Evolutionary conservation across 2,329 filamentous ascomycete species (phyloP), one percentile per base, ranked within the genome.

Genomic region (Leptographium galeiforme): DNA sequence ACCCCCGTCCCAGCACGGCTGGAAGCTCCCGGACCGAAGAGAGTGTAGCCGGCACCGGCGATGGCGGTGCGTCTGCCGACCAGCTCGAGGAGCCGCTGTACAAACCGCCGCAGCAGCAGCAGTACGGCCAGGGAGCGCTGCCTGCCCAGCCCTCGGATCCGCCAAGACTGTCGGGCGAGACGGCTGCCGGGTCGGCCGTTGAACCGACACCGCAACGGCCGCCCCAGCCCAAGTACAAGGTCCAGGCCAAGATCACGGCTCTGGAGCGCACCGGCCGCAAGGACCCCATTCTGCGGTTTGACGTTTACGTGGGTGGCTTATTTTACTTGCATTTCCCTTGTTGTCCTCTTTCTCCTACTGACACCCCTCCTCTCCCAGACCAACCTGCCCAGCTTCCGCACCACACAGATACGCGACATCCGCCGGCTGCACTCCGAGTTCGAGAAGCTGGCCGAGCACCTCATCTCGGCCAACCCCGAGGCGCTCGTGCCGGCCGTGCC

Each of bases 391-490:
- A 91, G 91, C 61, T 98, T 96, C 69, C 82, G 93, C 62, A 98
- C 93, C 0, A 98, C 93, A 6, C 93, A 98, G 68, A 98, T 96
- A 71, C 89, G 93, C 64, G 93, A 98, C 69, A 89, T 98, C 60
- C 87, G 93, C 61, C 87, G 93, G 56, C 85, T 94, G 57, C 93
- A 98, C 69, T 89, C 88, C 48, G 93, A 98, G 66, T 98, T 98
- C 63, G 78, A 88, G 59, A 98, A 97, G 70, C 83, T 98, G n/a
- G 89, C 87, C 53, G 87, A 95, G 55, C 93, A 98, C 68, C 75
- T 98, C 54, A 89, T 96, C 67, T 96, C 91, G 30, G 90, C 91
- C n/a, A 97, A 97, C 63, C 93, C 93, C 4, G 93, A 98, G 68
- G 86, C 89, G 10, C 76, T 98, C 46, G 91, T 98, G 8, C 93